Evolutionary conservation across 176 grass and related monocot species (phyloP), one percentile per base, ranked within the genome.

Genomic region (Avena eriantha): DNA sequence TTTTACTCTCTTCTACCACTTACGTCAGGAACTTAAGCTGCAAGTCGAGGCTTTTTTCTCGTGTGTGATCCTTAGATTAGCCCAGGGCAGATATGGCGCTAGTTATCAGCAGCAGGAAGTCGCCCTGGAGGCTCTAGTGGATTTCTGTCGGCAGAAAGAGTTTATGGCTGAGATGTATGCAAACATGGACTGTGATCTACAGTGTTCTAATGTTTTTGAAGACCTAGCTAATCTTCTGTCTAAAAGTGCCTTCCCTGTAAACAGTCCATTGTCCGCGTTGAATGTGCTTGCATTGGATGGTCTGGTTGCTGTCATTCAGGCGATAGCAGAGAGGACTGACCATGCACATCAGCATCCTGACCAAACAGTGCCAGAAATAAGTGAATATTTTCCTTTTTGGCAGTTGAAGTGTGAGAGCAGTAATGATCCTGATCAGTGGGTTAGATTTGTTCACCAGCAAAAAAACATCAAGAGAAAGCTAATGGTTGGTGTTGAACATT

Each of bases 141-240:
- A 99, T 87, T 97, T 97, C 77, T 99, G 97, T 60, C 86, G 94
- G 86, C 97, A 99, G 81, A 96, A 96, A 88, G 90, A 90, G 73
- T 99, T 99, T 78, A 96, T 99, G 94, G 90, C 92, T 23, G 97
- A 99, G 87, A 99, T 99, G 97, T 96, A 96, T 93, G 92, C 83
- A 3, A 99, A 99, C 80, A 96, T 99, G 84, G 97, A 99, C 64
- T 99, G 97, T 83, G 94, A 99, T 82, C 90, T 99, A 72, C 87
- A 92, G 68, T 99, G 92, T 82, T 86, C 75, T 78, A 99, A 99
- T 91, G 58, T 96, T 82, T 98, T 99, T 82, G 97, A 99, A 96
- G 97, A 99, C 34, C 77, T 99, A 74, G 65, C 86, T 84, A 94
- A 91, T 73, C 94, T 99, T 96, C 89, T 99, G 24, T 96, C 97